Evolutionary conservation across 2,329 filamentous ascomycete genomes (phyloP), one percentile per base, ranked within the genome.

Genomic region (Leptodontidium sp.): DNA sequence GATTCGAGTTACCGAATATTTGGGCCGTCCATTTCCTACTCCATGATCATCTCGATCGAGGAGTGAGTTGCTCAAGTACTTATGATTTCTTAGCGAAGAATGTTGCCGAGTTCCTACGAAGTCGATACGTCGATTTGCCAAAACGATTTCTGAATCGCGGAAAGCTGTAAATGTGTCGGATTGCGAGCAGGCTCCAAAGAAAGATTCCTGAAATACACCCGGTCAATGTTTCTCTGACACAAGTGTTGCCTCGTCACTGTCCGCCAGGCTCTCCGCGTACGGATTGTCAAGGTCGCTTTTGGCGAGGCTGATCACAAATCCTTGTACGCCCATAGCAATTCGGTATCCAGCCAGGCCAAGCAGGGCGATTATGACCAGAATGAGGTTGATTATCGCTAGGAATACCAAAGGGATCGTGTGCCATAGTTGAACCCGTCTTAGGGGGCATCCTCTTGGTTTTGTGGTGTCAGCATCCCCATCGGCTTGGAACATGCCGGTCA

Each of bases 341-440:
- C 72, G 62, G 62, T 74, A 77, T 1, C 67, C 66, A 9, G 74
- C 75, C 4, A 76, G 65, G 24, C 75, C 75, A 9, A 78, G 69
- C 38, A 77, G 64, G 5, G 73, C 72, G 43, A 75, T 38, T 11
- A 77, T 75, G 35, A 77, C 71, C 1, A 78, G 68, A 1, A 75
- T 61, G 9, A 76, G 72, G 50, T 76, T 76, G 65, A 76, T 68
- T 8, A 76, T 70, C 1, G 74, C 74, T 3, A 78, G 62, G 6
- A 76, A 58, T 17, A 73, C 75, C 9, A 78, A 66, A 1, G 74
- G 75, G 38, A 77, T 73, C 6, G 71, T 74, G 66, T 77, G 75
- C 74, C 72, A 78, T 8, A 76, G 65, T 45, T 76, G 74, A 32
- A 77, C 71, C 59, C 74, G 70, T 26, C 74, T 61, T 6, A 77